Base-by-base conservation (phyloP, 495 filamentous ascomycete species). In the Choiromyces venosus region DNA sequence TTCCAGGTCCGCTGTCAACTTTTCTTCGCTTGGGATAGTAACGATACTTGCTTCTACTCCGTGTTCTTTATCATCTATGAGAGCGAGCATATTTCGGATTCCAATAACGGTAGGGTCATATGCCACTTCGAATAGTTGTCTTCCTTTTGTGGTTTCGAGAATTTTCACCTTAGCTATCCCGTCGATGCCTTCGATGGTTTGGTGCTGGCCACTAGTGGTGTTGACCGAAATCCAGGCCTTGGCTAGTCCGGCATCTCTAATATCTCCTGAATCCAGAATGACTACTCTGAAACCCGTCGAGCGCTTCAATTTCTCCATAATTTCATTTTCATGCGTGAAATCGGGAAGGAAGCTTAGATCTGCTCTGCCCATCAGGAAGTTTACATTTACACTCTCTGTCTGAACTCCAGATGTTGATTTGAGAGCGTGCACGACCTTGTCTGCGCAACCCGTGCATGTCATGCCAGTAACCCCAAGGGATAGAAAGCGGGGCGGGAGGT, bases 1-100 rank as follows among this genome's bases (percentile, higher is more conserved):
- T 37, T 88, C 88, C 21, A 87, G 86, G 37, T 71, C 46, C 4
- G 69, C 68, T 46, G 74, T 71, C 21, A 74, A 39, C 18, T 42
- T 71, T 37, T 77, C 78, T 35, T 80, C 78, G 33, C 77, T 73
- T 40, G 76, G 77, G n/a, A 66, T 69, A 38, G 79, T 39, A 16
- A 70, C 71, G 39, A 81, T 37, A 56, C 56, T 44, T 14, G 73
- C 71, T 38, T 56, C 69, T 36, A 73, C 42, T 56, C 46, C 52
- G n/a, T 40, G 37, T 19, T 68, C 73, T 36, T 64, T 38, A 14
- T 56, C 33, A 29, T 71, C 46, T 46, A 81, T 72, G 12, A 37
- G 64, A 3, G 40, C 21, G 35, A 82, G 72, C 33, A 82, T 61
- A 61, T 82, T 72, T 18, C 80, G 71, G 7, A 77, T 70, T 21